Evolutionary conservation across 306 rosid genomes (phyloP), one percentile per base, ranked within the genome.

Genomic region (Rubus idaeus): DNA sequence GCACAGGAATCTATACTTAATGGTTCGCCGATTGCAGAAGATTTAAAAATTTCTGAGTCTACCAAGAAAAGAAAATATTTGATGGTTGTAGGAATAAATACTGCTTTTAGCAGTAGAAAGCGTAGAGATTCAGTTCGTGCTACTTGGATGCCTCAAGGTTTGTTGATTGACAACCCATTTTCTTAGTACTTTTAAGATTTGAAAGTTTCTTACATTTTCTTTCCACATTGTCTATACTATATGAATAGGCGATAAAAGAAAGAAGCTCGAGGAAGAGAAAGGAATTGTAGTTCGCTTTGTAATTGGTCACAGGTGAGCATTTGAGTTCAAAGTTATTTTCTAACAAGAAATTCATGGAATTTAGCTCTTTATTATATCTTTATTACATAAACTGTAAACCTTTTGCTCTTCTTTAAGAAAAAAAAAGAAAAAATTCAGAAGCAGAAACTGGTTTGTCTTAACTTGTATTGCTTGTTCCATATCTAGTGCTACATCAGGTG

Each of bases 141-240:
- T 40, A 88, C 89, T 75, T 88, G 91, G 91, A 83, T 88, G 89
- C 91, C 91, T 71, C 89, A 85, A 81, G 91, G 91, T 85, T 66
- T 75, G 65, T 42, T 37, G 11, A 76, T 65, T 67, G 37, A 14
- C 46, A n/a, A 53, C 49, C 40, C 51, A 50, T 47, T 67, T 67
- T 60, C 21, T 53, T 9, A 37, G 26, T n/a, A 62, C 26, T 44
- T 58, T 49, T 70, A 68, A 45, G 39, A 42, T 51, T 20, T 74
- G 52, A 37, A 35, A 10, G 41, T 26, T 50, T 35, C 72, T 73
- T 49, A 67, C 65, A 12, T 51, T 69, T 37, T 30, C n/a, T 17
- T 69, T 51, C 20, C 42, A 21, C 41, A 40, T 51, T 57, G 12
- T 74, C 44, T 58, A 35, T 57, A 56, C 23, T 68, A 16, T 73